These are phyloP conservation scores for Colletotrichum horii DNA, from an alignment of 2,329 filamentous ascomycete genomes.

Conservation along the genomic window DNA sequence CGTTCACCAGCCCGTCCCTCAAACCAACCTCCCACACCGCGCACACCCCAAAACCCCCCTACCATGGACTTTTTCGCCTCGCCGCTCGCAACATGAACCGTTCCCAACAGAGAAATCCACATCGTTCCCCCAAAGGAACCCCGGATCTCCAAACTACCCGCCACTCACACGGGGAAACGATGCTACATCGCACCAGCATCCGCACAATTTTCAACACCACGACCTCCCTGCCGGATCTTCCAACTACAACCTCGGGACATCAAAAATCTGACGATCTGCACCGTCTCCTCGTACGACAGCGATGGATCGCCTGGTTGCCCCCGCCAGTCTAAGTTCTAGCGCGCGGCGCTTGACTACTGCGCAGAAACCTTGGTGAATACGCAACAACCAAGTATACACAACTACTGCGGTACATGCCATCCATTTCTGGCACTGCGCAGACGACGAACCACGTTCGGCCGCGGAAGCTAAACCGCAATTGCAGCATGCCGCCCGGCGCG, in stretches of 20 bases:
- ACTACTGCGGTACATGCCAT: background rate
- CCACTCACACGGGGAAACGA: background rate
- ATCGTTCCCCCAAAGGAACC: background rate
- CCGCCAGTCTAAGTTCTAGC: background rate
- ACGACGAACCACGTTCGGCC: background rate
- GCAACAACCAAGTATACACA: background rate
- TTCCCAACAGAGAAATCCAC: background rate
- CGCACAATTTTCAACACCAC: background rate
- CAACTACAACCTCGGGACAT: background rate
- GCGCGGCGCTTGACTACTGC: background rate
- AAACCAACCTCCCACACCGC: background rate
- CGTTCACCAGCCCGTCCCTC: background rate
- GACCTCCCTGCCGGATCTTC: background rate
- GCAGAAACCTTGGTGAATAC: background rate
- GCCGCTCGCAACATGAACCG: background rate
- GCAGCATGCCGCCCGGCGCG: background rate
- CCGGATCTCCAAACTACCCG: background rate
- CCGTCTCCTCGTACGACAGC: background rate
- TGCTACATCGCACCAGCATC: background rate
- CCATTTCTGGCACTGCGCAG: background rate
- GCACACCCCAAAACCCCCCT: background rate
- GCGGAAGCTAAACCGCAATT: background rate
- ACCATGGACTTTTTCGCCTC: background rate
- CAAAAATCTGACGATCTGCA: background rate
- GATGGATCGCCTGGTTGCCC: background rate